Conservation (phyloP, 352 stramenopile genomes). For the Phytophthora crassamura region DNA sequence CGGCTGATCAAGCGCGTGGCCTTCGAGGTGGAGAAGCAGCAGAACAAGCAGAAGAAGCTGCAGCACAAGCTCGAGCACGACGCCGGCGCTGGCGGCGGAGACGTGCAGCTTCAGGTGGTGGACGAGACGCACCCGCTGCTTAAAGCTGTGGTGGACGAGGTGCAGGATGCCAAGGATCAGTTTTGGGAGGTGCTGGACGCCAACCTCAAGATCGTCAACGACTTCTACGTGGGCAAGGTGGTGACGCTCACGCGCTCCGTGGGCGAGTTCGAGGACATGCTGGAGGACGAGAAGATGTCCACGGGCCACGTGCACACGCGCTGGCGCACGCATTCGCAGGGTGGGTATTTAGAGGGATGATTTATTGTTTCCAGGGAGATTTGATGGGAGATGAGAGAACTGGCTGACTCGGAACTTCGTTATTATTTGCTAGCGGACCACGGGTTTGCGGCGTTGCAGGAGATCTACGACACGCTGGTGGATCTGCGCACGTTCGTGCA, state of each 20-base stretch:
- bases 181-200: slow-evolving; percentile 84
- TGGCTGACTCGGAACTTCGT: slow-evolving; percentile 11
- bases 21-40: slow-evolving; percentile 89
- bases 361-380: background rate
- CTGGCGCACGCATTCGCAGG: slow-evolving; percentile 65
- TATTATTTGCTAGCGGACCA: slow-evolving; percentile 49
- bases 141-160: slow-evolving; percentile 55
- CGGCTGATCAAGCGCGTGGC: slow-evolving; percentile 91
- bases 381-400: slow-evolving; percentile 7
- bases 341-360: slow-evolving; percentile 20
- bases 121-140: slow-evolving; percentile 76
- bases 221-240: slow-evolving; percentile 82
- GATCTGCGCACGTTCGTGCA: slow-evolving; percentile 91
- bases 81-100: background rate
- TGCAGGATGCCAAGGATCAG: slow-evolving; percentile 79
- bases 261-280: slow-evolving; percentile 76
- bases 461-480: slow-evolving; percentile 91
- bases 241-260: slow-evolving; percentile 70
- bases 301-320: slow-evolving; percentile 82
- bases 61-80: slow-evolving; percentile 52
- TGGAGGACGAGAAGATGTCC: slow-evolving; percentile 73
- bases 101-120: slow-evolving; percentile 49
- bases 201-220: slow-evolving; percentile 87
- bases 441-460: slow-evolving; percentile 83
- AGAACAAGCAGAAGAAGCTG: slow-evolving; percentile 74